Evolutionary conservation across 225 moss, liverwort and hornwort genomes (phyloP), one percentile per base, ranked within the genome.

Genomic region (Pseudoscleropodium purum): DNA sequence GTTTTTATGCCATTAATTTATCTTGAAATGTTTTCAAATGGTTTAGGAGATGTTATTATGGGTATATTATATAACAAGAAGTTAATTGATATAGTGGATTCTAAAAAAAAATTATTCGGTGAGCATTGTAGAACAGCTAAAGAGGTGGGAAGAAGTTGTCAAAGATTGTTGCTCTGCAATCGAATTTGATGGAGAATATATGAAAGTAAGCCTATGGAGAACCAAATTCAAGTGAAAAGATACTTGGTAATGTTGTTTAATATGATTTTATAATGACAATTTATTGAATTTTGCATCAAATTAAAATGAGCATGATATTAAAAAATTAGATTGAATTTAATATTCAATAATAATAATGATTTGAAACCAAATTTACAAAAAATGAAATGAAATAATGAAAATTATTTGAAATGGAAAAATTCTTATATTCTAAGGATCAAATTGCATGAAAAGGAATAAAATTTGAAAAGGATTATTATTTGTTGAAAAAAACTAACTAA

Each of bases 61-160:
- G 2, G 1, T 37, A 10, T 25, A 64, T 21, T 13, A 17, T 15
- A 63, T 10, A 2, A 86, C 19, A 1, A 47, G 4, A 70, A 49
- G 3, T 66, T 27, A 7, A 14, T 49, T 25, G 30, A 34, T 49
- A 25, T 69, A 45, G 7, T n/a, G 1, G 2, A 59, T 79, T 67
- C 9, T n/a, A 60, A 81, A 20, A 65, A 13, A 63, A 25, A 5
- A 49, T 65, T 3, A 67, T 30, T 23, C 51, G 19, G 5, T 64
- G 6, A 68, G 29, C 3, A 60, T 81, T 60, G 13, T 67, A 60
- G 18, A 87, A 49, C 54, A 94, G 93, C 41, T 94, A 20, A 94
- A 90, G 29, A 89, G 23, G 39, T 94, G 94, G 94, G 92, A 94
- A 63, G 91, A 94, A n/a, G 94, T 83, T 4, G 6, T 92, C 7